Percentiles rank a stretch among this genome's conserved stretches.
Conservation (phyloP, 306 rosid species). For the Mucuna pruriens region DNA sequence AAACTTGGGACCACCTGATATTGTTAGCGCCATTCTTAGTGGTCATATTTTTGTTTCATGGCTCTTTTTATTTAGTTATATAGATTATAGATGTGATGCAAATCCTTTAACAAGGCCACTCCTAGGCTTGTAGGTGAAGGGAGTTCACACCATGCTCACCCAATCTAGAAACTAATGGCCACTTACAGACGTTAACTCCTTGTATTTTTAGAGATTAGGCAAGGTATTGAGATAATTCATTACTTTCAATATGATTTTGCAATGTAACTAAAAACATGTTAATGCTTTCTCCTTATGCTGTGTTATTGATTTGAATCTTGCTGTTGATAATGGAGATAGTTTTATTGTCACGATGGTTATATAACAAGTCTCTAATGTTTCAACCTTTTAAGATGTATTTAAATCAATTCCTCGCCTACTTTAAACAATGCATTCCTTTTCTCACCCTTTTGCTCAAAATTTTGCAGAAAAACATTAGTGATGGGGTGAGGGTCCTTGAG, state of each 20-base stretch:
- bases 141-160: neutral
- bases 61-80: neutral
- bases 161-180: neutral
- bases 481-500: constrained; percentile 62
- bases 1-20: neutral
- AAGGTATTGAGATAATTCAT: neutral
- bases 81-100: neutral
- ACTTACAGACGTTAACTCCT: neutral
- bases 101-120: constrained; percentile 15
- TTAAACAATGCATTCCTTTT: constrained; percentile 13
- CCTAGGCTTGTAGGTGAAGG: neutral
- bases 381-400: constrained; percentile 29
- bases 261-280: neutral
- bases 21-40: neutral
- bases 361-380: neutral
- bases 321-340: constrained; percentile 11
- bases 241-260: neutral
- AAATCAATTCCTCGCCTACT: constrained; percentile 3
- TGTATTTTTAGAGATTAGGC: neutral
- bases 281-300: neutral
- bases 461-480: constrained; percentile 64
- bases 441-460: neutral
- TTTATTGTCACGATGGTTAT: neutral
- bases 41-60: neutral
- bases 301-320: neutral